phyloP scores from a whole-genome alignment of 306 rosid species.

The Prunus fruticosa region DNA sequence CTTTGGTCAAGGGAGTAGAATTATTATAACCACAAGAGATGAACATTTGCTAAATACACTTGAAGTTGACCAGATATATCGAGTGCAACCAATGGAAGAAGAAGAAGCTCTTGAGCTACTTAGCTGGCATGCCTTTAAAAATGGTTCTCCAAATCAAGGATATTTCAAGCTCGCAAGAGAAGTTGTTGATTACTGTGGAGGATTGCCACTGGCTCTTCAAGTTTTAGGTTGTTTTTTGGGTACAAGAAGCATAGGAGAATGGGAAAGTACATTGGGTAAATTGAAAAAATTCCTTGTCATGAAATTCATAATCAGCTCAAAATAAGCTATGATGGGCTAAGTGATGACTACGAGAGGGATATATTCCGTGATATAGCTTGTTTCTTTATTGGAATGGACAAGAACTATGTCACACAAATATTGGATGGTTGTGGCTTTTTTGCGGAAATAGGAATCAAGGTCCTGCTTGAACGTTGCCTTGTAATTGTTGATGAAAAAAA shows the following conservation, averaged over 20 bases:
- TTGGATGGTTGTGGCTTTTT: conserved; percentile 34
- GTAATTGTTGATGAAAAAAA: not conserved
- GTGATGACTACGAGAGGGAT: not conserved
- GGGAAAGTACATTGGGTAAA: conserved; percentile 28
- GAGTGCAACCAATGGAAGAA: not conserved
- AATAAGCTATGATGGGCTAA: conserved; percentile 27
- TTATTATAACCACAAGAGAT: conserved; percentile 27
- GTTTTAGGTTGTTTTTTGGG: conserved; percentile 30
- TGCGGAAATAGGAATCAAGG: conserved; percentile 30
- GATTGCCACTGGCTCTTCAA: conserved; percentile 44
- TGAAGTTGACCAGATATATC: not conserved
- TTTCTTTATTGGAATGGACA: conserved; percentile 35
- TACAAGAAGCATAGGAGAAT: conserved; percentile 6
- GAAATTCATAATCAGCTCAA: conserved; percentile 17
- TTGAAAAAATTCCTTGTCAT: conserved; percentile 19
- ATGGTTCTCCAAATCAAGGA: not conserved
- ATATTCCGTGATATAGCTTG: conserved; percentile 43
- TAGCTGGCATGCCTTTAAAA: conserved; percentile 35
- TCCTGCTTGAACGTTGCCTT: conserved; percentile 34
- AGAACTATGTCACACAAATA: conserved; percentile 22
- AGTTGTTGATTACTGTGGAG: conserved; percentile 20
- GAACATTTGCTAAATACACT: not conserved
- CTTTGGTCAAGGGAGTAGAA: conserved; percentile 23
- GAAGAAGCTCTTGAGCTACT: conserved; percentile 26
- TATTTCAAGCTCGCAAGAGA: not conserved